phyloP scores from a whole-genome alignment of 768 basidiomycete genomes.

The Hortiboletus campestris region DNA sequence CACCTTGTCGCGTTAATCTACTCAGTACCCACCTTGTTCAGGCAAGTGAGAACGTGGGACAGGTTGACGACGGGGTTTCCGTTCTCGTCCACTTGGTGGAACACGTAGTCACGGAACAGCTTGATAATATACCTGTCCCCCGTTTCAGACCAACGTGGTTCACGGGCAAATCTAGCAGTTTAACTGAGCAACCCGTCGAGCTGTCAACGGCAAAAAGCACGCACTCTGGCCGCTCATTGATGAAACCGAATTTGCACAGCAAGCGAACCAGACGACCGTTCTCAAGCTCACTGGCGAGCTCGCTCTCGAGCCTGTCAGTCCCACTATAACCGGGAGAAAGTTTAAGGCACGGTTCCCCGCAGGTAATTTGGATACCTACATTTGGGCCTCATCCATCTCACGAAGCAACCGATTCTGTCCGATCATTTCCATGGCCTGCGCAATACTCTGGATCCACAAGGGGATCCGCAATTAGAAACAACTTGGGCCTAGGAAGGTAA shows the following conservation, averaged over 20 bases:
- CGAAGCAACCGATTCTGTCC: constrained; percentile 58
- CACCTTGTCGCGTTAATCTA: background rate
- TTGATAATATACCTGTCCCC: constrained; percentile 98
- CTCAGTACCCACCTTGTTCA: constrained; percentile 76
- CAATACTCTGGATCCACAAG: constrained; percentile 53
- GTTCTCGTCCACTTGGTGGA: constrained; percentile 93
- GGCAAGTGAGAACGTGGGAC: constrained; percentile 83
- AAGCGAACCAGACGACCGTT: constrained; percentile 89
- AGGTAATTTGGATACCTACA: constrained; percentile 43
- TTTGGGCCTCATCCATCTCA: constrained; percentile 83
- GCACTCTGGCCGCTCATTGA: constrained; percentile 98
- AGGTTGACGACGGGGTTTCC: constrained; percentile 89
- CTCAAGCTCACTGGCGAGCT: constrained; percentile 87
- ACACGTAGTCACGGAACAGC: constrained; percentile 96
- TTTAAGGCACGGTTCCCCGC: background rate
- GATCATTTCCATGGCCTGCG: constrained; percentile 79
- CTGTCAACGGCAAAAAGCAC: constrained; percentile 29
- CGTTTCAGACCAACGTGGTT: constrained; percentile 96
- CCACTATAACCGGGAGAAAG: constrained; percentile 47
- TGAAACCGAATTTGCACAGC: constrained; percentile 93
- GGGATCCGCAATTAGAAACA: background rate
- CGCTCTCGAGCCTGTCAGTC: constrained; percentile 76
- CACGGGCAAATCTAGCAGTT: constrained; percentile 81
- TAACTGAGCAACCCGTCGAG: background rate
- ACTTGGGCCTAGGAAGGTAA: background rate